These are phyloP conservation scores for Cyclocybe aegerita DNA, from an alignment of 768 basidiomycete species.

Conservation along the genomic window DNA sequence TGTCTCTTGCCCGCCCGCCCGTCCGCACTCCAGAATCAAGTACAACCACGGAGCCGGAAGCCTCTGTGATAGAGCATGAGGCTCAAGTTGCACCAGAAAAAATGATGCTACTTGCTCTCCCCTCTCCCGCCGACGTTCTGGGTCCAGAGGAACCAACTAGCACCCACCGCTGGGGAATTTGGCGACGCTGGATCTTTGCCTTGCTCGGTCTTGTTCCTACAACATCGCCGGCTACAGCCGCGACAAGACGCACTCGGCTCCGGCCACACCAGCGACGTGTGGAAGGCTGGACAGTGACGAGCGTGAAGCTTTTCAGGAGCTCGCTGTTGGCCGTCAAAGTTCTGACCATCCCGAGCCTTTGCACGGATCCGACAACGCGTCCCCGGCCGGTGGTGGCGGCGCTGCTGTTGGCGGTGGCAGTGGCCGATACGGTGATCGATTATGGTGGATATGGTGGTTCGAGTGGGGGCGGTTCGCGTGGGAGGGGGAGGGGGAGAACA, in stretches of 20 bases:
- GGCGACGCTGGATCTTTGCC: constrained; percentile 8
- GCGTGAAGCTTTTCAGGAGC: constrained; percentile 17
- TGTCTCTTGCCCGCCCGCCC: constrained; percentile 17
- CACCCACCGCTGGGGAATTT: constrained; percentile 5
- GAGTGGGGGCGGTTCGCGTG: neutral
- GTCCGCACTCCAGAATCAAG: constrained; percentile 2
- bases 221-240: neutral
- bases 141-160: constrained; percentile 18
- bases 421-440: constrained; percentile 22
- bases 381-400: constrained; percentile 15
- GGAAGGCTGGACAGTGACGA: neutral
- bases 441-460: constrained; percentile 13
- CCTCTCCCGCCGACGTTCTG: constrained; percentile 20
- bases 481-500: constrained; percentile 1
- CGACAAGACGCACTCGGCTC: neutral
- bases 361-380: constrained; percentile 11
- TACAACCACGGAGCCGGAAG: neutral
- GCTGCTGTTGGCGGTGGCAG: constrained; percentile 20
- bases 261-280: neutral
- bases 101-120: constrained; percentile 17
- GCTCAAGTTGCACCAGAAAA: constrained; percentile 7
- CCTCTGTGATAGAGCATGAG: neutral
- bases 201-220: neutral
- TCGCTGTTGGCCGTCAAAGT: constrained; percentile 17
- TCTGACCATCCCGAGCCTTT: constrained; percentile 18